Evolutionary conservation across 331 rosid genomes (phyloP).

Genomic region (Rosa hybrid): DNA sequence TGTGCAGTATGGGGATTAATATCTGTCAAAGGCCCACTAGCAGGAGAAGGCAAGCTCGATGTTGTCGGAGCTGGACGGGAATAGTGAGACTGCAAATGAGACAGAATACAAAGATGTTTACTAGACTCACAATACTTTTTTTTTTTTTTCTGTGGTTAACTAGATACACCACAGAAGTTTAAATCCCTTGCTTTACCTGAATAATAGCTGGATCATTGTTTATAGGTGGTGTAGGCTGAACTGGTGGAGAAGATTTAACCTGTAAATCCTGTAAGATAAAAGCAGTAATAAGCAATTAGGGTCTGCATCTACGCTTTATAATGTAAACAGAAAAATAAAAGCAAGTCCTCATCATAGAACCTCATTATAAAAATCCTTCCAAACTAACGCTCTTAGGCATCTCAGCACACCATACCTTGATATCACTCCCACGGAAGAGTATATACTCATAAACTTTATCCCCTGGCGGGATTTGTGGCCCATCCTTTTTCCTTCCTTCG

Average conservation of each 20-base stretch:
- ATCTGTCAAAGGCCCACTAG: constrained; percentile 62
- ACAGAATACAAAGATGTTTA: constrained; percentile 16
- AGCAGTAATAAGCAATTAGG: background rate
- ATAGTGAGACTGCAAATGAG: constrained; percentile 76
- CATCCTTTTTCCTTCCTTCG: constrained; percentile 96
- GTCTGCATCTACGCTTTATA: background rate
- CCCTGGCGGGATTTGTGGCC: constrained; percentile 74
- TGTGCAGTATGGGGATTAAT: constrained; percentile 51
- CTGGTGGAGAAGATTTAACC: constrained; percentile 90
- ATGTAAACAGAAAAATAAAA: background rate
- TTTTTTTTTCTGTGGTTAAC: constrained; percentile 1
- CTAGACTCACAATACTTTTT: background rate
- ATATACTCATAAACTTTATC: constrained; percentile 87
- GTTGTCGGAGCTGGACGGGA: constrained; percentile 59
- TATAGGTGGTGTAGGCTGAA: constrained; percentile 56
- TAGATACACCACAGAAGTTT: background rate
- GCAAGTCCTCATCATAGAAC: background rate
- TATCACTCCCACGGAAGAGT: constrained; percentile 91
- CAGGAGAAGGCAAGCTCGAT: constrained; percentile 55
- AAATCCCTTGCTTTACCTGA: constrained; percentile 47
- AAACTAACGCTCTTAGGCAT: no score
- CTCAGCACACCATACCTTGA: constrained; percentile 55
- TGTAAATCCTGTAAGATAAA: constrained; percentile 73
- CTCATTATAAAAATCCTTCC: background rate
- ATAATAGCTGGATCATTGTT: constrained; percentile 91